These are phyloP conservation scores for Phytophthora citrophthora DNA, from an alignment of 352 stramenopile species.

Conservation along the genomic window DNA sequence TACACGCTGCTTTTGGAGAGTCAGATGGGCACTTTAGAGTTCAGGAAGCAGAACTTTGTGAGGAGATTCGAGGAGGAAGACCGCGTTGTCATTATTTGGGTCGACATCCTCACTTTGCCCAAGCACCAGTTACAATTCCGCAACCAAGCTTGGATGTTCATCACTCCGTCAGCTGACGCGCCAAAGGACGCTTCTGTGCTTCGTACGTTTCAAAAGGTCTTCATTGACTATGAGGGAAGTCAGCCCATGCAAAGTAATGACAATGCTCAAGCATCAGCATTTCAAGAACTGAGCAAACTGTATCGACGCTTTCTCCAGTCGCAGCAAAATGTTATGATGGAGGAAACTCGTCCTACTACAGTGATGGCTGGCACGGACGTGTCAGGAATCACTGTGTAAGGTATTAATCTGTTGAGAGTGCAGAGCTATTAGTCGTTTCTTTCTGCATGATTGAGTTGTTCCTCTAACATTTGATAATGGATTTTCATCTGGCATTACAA, in stretches of 20 bases:
- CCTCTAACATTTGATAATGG: too few species aligned
- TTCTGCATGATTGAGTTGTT: too few species aligned
- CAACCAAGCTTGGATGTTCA: conserved; percentile 28
- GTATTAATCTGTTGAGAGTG: background rate
- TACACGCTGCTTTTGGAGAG: conserved; percentile 28
- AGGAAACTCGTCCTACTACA: background rate
- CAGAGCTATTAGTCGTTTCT: too few species aligned
- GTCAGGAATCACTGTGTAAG: conserved; percentile 2
- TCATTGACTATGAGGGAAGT: conserved; percentile 10
- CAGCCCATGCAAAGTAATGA: background rate
- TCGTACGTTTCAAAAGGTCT: conserved; percentile 26
- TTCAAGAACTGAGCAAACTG: conserved; percentile 22
- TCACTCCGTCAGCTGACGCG: conserved; percentile 17
- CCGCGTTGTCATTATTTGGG: conserved; percentile 32
- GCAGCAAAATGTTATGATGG: conserved; percentile 19
- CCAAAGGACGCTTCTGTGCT: conserved; percentile 14
- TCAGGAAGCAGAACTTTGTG: conserved; percentile 36
- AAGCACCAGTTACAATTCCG: conserved; percentile 30
- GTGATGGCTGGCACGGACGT: background rate
- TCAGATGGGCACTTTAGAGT: conserved; percentile 16
- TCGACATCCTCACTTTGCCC: conserved; percentile 22
- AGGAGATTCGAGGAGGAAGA: conserved; percentile 30
- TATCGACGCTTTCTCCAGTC: conserved; percentile 15
- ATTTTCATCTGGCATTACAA: too few species aligned
- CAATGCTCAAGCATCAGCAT: conserved; percentile 8